Percentiles rank a stretch among this genome's conserved stretches.
These are phyloP conservation scores for Phialocephala subalpina DNA, from an alignment of 2,329 filamentous ascomycete species.

Conservation along the genomic window DNA sequence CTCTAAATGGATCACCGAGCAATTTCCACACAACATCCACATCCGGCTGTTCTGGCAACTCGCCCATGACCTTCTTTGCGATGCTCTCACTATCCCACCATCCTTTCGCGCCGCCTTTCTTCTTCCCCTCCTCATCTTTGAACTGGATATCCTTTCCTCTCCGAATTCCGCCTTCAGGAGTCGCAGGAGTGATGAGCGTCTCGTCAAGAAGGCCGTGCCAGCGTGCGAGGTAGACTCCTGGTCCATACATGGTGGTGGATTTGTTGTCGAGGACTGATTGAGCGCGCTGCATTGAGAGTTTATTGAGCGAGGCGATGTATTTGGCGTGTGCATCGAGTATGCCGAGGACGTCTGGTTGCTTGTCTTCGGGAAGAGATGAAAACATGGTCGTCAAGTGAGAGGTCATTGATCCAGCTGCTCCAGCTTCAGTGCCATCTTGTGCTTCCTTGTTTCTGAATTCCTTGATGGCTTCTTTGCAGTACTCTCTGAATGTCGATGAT, in stretches of 20 bases:
- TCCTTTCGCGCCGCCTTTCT: not conserved
- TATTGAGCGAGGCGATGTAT: constrained; percentile 66
- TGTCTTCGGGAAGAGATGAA: constrained; percentile 52
- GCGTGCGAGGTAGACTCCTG: constrained; percentile 13
- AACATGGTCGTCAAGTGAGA: constrained; percentile 17
- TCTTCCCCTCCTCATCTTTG: constrained; percentile 5
- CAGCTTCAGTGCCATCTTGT: constrained; percentile 1
- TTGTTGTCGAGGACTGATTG: constrained; percentile 12
- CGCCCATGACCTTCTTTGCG: constrained; percentile 3
- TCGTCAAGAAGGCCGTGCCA: constrained; percentile 13
- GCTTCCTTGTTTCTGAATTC: constrained; percentile 23
- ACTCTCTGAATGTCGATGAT: constrained; percentile 27
- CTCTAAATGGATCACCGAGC: not conserved
- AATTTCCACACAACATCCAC: constrained; percentile 5
- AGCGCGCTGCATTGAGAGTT: not conserved
- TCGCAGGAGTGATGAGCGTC: constrained; percentile 12
- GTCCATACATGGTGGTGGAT: constrained; percentile 11
- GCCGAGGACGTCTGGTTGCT: constrained; percentile 54
- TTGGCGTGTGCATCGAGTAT: constrained; percentile 66
- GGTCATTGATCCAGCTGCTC: constrained; percentile 27
- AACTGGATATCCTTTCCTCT: constrained; percentile 14
- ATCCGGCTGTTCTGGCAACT: constrained; percentile 7
- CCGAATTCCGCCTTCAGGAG: constrained; percentile 3
- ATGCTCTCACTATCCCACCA: constrained; percentile 13
- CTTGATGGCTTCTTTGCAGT: constrained; percentile 25